A percentile compares a stretch with the other conserved stretches of the same genome.
Evolutionary conservation across 805 yeast species (phyloP).

Genomic region (Spathaspora gorwiae): DNA sequence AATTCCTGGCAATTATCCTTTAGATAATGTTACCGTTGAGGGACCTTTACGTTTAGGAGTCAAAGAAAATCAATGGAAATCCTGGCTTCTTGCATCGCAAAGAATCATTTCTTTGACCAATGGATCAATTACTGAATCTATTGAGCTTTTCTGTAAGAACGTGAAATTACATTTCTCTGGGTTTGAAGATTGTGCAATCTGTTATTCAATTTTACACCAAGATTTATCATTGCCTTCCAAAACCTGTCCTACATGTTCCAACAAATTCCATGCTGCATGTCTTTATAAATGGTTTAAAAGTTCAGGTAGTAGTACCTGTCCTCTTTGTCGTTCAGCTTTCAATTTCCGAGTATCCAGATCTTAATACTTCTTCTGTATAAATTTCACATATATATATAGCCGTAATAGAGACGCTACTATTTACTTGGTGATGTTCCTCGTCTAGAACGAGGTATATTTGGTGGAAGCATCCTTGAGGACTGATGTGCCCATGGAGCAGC

Average conservation of each 20-base stretch:
- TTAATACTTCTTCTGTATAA: background rate
- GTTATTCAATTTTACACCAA: constrained; percentile 87
- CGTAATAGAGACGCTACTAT: too few relatives aligned
- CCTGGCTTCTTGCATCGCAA: constrained; percentile 91
- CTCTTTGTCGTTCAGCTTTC: constrained; percentile 77
- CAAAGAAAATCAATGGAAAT: constrained; percentile 87
- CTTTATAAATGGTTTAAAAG: constrained; percentile 96
- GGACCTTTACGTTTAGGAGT: constrained; percentile 85
- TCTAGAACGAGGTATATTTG: background rate
- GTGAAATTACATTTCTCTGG: constrained; percentile 86
- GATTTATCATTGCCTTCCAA: constrained; percentile 89
- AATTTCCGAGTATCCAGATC: constrained; percentile 30
- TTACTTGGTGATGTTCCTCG: too few relatives aligned
- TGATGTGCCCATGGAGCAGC: constrained; percentile 38
- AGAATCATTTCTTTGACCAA: constrained; percentile 71
- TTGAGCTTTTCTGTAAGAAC: constrained; percentile 66
- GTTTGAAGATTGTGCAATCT: constrained; percentile 94
- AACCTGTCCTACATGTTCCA: constrained; percentile 83
- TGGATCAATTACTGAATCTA: constrained; percentile 65
- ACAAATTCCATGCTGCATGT: constrained; percentile 94
- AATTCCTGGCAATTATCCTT: constrained; percentile 75
- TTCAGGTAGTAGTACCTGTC: constrained; percentile 89
- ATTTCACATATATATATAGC: too few relatives aligned
- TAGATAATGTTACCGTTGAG: constrained; percentile 65
- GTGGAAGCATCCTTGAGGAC: background rate